phyloP scores from a whole-genome alignment of 345 rosid species.

The Salix exigua region DNA sequence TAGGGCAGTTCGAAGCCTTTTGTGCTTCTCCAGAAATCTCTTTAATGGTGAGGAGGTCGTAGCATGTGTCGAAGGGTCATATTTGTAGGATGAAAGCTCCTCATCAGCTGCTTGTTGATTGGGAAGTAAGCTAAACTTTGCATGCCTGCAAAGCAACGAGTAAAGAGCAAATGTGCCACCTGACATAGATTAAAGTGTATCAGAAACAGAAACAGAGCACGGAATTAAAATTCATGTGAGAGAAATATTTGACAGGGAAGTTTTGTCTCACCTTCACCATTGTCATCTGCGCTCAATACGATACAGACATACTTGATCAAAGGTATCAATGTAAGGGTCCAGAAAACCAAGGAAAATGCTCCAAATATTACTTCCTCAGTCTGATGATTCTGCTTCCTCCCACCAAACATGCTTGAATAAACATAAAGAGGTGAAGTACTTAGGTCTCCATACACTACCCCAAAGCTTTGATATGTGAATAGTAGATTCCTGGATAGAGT shows the following conservation, averaged over 20 bases:
- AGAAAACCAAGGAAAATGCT: slow-evolving; percentile 82
- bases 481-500: slow-evolving; percentile 57
- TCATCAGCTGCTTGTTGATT: slow-evolving; percentile 98
- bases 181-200: slow-evolving; percentile 33
- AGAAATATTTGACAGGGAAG: background rate
- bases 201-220: slow-evolving; percentile 14
- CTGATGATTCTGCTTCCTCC: slow-evolving; percentile 47
- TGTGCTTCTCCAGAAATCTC: slow-evolving; percentile 78
- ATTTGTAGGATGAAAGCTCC: slow-evolving; percentile 82
- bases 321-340: slow-evolving; percentile 80
- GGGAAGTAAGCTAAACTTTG: slow-evolving; percentile 78
- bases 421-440: slow-evolving; percentile 93
- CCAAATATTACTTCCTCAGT: slow-evolving; percentile 71
- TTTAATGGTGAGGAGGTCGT: slow-evolving; percentile 46
- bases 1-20: slow-evolving; percentile 58
- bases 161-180: slow-evolving; percentile 93
- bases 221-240: background rate
- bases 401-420: slow-evolving; percentile 49
- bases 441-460: slow-evolving; percentile 81
- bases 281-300: slow-evolving; percentile 70
- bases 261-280: slow-evolving; percentile 63
- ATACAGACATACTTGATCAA: slow-evolving; percentile 66
- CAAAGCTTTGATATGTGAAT: slow-evolving; percentile 88
- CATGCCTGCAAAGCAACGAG: slow-evolving; percentile 85
- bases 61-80: slow-evolving; percentile 45